These are phyloP conservation scores for Clonostachys sp. DNA, from an alignment of 2,329 filamentous ascomycete species.

Conservation along the genomic window DNA sequence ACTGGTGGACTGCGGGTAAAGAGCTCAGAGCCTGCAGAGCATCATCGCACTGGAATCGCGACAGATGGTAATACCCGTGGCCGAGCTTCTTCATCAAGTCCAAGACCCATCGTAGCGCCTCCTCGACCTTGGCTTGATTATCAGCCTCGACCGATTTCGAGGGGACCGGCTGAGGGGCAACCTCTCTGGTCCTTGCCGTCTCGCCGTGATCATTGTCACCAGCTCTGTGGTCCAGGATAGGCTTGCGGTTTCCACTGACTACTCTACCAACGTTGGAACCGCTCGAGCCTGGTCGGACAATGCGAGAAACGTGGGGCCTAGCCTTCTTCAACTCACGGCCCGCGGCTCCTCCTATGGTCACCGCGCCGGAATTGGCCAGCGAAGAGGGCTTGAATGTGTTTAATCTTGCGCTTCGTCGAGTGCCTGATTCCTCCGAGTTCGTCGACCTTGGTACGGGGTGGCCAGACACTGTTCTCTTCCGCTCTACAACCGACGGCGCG, in stretches of 20 bases:
- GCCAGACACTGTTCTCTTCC: conserved; percentile 91
- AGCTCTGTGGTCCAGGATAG: conserved; percentile 49
- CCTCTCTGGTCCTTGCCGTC: conserved; percentile 34
- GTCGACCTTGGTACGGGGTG: conserved; percentile 55
- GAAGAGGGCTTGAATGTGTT: conserved; percentile 66
- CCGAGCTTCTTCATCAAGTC: conserved; percentile 81
- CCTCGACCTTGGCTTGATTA: conserved; percentile 56
- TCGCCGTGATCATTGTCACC: conserved; percentile 70
- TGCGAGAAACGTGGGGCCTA: conserved; percentile 64
- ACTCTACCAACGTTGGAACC: conserved; percentile 75
- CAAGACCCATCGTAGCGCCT: conserved; percentile 71
- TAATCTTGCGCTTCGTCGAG: conserved; percentile 67
- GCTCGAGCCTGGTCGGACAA: conserved; percentile 62
- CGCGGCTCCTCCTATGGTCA: conserved; percentile 54
- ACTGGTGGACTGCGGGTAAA: conserved; percentile 70
- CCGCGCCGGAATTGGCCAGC: conserved; percentile 55
- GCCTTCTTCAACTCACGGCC: conserved; percentile 76
- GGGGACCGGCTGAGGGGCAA: conserved; percentile 8
- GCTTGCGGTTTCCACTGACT: conserved; percentile 86
- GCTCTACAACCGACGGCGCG: conserved; percentile 45
- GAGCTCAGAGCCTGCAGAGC: conserved; percentile 70
- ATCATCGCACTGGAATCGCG: conserved; percentile 73
- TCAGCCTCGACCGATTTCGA: neutral
- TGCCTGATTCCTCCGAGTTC: conserved; percentile 53
- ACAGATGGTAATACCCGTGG: conserved; percentile 71